Conservation (phyloP, 73 alveolate genomes). For the Paramecium biaurelia region DNA sequence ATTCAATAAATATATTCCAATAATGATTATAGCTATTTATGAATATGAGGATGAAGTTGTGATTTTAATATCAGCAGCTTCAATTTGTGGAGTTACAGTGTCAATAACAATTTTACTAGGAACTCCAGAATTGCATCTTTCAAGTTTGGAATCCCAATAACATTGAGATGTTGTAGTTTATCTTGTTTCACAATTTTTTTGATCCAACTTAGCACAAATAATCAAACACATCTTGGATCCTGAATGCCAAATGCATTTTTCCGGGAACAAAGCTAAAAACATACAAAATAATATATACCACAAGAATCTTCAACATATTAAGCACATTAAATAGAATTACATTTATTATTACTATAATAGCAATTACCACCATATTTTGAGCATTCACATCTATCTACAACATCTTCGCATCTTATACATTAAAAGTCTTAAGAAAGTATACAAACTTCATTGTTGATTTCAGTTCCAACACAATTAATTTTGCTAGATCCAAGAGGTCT, state of each 20-base stretch:
- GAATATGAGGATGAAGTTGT: not conserved
- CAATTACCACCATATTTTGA: not conserved
- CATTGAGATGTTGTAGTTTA: not conserved
- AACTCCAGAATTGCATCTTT: not conserved
- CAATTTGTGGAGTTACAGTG: not conserved
- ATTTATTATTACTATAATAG: not conserved
- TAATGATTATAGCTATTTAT: not conserved
- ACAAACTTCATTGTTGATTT: not conserved
- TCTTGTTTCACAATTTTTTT: not conserved
- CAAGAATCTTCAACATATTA: not conserved
- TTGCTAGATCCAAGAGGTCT: conserved; percentile 15
- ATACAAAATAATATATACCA: not conserved
- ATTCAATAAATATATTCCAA: not conserved
- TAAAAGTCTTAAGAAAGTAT: not conserved
- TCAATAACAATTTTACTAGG: not conserved
- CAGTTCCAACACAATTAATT: not conserved
- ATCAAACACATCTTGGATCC: not conserved
- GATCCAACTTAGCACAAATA: not conserved
- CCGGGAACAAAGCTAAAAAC: not conserved
- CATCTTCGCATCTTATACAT: not conserved
- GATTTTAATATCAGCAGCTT: not conserved
- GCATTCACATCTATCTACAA: not conserved
- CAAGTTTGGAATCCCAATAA: not conserved
- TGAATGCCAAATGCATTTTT: not conserved
- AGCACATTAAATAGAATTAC: not conserved